Conservation (phyloP, 1,139 yeast genomes). For the Geotrichum restrictum region DNA sequence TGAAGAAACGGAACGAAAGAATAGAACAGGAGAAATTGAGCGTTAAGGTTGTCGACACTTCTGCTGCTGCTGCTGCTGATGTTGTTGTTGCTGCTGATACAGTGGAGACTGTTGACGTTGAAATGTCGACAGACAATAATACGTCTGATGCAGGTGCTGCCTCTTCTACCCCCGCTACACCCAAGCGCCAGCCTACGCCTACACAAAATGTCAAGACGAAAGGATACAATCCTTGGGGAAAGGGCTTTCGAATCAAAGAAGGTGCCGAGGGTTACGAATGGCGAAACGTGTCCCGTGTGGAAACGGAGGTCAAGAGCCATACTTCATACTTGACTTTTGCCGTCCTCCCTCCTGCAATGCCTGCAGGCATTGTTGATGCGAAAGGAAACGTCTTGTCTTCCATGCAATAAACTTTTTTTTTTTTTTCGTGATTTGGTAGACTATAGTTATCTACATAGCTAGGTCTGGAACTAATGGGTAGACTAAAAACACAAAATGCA, state of each 20-base stretch:
- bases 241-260: constrained; percentile 72
- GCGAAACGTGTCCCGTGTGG: constrained; percentile 78
- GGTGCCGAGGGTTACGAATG: constrained; percentile 80
- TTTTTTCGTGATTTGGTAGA: too few species aligned
- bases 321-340: constrained; percentile 96
- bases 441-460: too few species aligned
- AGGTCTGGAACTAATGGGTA: too few species aligned
- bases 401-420: constrained; percentile 10
- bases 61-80: too few species aligned
- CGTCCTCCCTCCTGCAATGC: constrained; percentile 35
- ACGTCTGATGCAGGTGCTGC: neutral
- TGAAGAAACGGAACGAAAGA: constrained; percentile 52
- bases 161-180: constrained; percentile 9
- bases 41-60: neutral
- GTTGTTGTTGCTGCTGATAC: too few species aligned
- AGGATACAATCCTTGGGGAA: constrained; percentile 89
- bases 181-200: too few species aligned
- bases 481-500: too few species aligned
- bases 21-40: constrained; percentile 27
- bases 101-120: too few species aligned
- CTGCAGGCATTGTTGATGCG: constrained; percentile 16
- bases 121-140: too few species aligned
- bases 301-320: constrained; percentile 83
- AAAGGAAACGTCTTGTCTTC: constrained; percentile 21
- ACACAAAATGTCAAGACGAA: constrained; percentile 43